These are phyloP conservation scores for Colletotrichum liriopes DNA, from an alignment of 2,329 filamentous ascomycete genomes.

Conservation along the genomic window DNA sequence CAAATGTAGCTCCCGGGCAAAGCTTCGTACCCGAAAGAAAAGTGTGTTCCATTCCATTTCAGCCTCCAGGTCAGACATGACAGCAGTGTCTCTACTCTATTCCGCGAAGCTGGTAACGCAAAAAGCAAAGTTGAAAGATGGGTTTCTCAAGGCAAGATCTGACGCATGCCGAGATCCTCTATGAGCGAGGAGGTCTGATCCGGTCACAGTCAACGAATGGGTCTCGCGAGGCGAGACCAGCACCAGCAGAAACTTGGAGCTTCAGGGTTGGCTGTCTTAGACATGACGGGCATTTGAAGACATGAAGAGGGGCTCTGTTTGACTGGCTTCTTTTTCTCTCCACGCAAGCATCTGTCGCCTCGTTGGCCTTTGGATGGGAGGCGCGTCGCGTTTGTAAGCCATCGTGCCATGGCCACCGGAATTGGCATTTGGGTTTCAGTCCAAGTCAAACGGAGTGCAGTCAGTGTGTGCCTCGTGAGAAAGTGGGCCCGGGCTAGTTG, in stretches of 20 bases:
- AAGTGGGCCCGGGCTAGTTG: not conserved
- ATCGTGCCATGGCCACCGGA: slow-evolving; percentile 17
- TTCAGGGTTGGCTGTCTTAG: slow-evolving; percentile 22
- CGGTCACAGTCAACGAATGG: not conserved
- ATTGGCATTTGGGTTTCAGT: slow-evolving; percentile 20
- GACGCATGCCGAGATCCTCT: slow-evolving; percentile 23
- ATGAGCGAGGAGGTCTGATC: slow-evolving; percentile 7
- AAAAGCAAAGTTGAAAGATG: not conserved
- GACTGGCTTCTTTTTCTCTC: not conserved
- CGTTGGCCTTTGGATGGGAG: slow-evolving; percentile 1
- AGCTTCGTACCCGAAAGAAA: not conserved
- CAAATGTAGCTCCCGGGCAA: not conserved
- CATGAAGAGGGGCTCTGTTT: not conserved
- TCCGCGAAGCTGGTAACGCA: slow-evolving; percentile 9
- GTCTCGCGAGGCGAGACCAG: not conserved
- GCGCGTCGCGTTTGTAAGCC: slow-evolving; percentile 13
- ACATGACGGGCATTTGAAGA: slow-evolving; percentile 16
- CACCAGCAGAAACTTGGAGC: slow-evolving; percentile 2
- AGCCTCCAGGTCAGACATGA: not conserved
- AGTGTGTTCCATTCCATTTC: not conserved
- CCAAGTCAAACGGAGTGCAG: slow-evolving; percentile 21
- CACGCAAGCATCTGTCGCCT: slow-evolving; percentile 34
- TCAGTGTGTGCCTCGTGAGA: not conserved
- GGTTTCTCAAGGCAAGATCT: slow-evolving; percentile 20
- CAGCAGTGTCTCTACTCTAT: slow-evolving; percentile 3